Evolutionary conservation across 1,284 basidiomycete genomes (phyloP), one percentile per base, ranked within the genome.

Genomic region (Apiotrichum mycotoxinovorans): DNA sequence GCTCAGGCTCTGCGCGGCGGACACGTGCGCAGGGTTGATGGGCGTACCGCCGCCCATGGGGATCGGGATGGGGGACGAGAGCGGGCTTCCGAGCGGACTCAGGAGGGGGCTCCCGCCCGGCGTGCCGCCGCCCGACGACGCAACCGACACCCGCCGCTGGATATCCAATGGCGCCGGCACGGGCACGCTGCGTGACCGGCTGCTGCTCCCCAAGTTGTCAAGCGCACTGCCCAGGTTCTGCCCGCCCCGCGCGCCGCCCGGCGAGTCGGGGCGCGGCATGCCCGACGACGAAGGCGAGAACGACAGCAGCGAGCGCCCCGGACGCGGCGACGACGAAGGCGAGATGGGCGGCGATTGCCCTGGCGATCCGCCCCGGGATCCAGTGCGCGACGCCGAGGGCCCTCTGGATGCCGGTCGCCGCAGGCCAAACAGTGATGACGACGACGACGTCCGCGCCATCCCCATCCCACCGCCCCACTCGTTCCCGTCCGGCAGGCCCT

Each of bases 401-500:
- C 18, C n/a, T 27, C 8, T 15, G n/a, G 9, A 27, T 9, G 9
- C 25, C 15, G 25, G 17, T 17, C 17, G 11, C 11, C 57, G 42
- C 44, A 63, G 54, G 25, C 42, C 40, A 25, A 64, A 64, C 1
- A 64, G 46, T 1, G 57, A 54, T 3, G 48, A 44, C 2, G 57
- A 51, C 3, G 57, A 58, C 8, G 23, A 34, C 2, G 35, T n/a
- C 1, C 34, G 27, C 23, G n/a, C 14, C 4, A 43, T 2, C n/a
- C n/a, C n/a, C n/a, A n/a, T n/a, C n/a, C n/a, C n/a, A 3, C 34
- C 35, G 53, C 41, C 35, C 9, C 30, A 40, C 12, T 37, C 20
- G 7, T 37, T 20, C 12, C 56, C 56, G 5, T 59, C 55, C 22
- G n/a, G n/a, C n/a, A 65, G 20, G 3, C 67, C 67, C 46, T 66